Evolutionary conservation across 2,329 filamentous ascomycete species (phyloP).

Genomic region (Ophiobolus disseminans): DNA sequence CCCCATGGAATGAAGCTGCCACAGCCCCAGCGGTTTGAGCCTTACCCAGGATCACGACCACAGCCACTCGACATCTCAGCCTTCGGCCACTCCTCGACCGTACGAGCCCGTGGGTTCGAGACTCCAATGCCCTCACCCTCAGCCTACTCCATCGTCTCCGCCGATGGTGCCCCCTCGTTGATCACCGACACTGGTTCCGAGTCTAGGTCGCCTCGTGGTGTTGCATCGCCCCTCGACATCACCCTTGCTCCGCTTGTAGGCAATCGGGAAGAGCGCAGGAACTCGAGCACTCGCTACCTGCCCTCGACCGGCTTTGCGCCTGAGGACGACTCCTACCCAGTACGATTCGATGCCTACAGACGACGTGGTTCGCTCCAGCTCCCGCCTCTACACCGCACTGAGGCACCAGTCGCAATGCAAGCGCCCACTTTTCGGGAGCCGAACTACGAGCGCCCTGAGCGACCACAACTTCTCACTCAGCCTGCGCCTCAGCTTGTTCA

Average conservation of each 20-base stretch:
- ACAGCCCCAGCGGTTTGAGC: constrained; percentile 41
- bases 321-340: constrained; percentile 42
- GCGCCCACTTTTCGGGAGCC: constrained; percentile 32
- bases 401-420: constrained; percentile 13
- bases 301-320: constrained; percentile 48
- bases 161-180: constrained; percentile 70
- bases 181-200: constrained; percentile 68
- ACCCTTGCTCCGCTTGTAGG: constrained; percentile 47
- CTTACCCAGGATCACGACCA: constrained; percentile 41
- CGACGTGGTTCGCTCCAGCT: constrained; percentile 44
- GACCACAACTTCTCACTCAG: constrained; percentile 42
- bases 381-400: constrained; percentile 38
- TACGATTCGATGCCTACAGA: constrained; percentile 33
- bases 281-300: constrained; percentile 46
- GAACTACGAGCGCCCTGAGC: constrained; percentile 35
- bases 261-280: constrained; percentile 46
- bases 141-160: constrained; percentile 68
- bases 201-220: constrained; percentile 55
- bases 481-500: constrained; percentile 39
- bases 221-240: constrained; percentile 56
- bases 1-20: constrained; percentile 42
- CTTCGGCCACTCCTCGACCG: constrained; percentile 28
- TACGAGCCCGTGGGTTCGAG: constrained; percentile 53
- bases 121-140: constrained; percentile 69
- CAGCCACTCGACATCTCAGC: constrained; percentile 40